Percentiles rank a stretch among this genome's conserved stretches.
Evolutionary conservation across 176 grass and related monocot species (phyloP).

Genomic region (Zoysia japonica): DNA sequence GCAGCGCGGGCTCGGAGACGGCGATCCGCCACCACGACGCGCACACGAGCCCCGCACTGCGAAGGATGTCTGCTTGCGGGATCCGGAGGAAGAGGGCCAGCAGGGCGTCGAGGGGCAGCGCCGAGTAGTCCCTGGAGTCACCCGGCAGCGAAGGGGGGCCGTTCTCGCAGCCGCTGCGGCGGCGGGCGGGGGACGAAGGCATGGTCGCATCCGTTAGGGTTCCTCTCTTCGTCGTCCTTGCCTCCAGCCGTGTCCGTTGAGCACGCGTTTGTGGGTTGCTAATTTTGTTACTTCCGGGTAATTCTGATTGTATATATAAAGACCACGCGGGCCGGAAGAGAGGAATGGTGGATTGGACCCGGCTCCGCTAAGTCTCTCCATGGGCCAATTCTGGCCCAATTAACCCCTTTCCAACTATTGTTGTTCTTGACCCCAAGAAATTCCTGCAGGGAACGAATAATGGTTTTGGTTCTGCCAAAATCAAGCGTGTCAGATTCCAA

Average conservation of each 20-base stretch:
- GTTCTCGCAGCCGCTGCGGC: too few species aligned
- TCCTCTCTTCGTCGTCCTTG: neutral
- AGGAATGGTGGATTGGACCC: too few species aligned
- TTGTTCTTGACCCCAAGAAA: too few species aligned
- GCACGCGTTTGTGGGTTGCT: too few species aligned
- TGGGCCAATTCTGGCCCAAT: too few species aligned
- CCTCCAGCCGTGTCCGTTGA: too few species aligned
- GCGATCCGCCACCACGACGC: neutral
- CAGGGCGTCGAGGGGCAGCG: neutral
- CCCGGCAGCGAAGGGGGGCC: neutral
- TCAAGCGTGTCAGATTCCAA: too few species aligned
- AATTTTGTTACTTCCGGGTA: too few species aligned
- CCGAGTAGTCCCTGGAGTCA: neutral
- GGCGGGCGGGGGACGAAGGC: neutral
- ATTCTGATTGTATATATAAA: neutral
- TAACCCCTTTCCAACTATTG: too few species aligned
- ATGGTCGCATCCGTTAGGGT: neutral
- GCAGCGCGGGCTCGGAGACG: neutral
- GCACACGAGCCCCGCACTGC: neutral
- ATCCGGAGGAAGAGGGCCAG: neutral
- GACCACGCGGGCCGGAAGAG: too few species aligned
- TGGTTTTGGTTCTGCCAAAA: neutral
- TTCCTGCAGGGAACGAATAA: neutral
- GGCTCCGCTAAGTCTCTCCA: too few species aligned
- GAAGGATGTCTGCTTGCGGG: neutral